Base-by-base conservation (phyloP, 257 asterid species). In the Gynochthodes officinalis region DNA sequence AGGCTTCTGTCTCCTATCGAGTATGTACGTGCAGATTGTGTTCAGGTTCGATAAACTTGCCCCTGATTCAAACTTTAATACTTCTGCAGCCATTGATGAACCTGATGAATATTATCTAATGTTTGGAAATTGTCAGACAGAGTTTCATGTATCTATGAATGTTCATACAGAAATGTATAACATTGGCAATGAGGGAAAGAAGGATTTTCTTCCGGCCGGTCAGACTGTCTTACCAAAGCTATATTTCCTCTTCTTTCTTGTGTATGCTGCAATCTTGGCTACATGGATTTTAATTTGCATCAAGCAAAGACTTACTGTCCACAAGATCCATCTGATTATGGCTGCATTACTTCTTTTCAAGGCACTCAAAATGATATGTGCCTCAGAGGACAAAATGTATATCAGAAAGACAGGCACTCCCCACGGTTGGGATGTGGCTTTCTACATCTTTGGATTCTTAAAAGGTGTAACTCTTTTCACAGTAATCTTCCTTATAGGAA, bases 361-460 rank as follows among this genome's bases (percentile, higher is more conserved):
- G 84, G 76, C 78, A 5, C 67, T 82, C 21, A 82, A 77, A 35
- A 64, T 82, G 76, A 52, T 82, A 0, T 82, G 79, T 25, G 84
- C 86, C 0, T 69, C 82, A 0, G 86, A 82, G 65, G 86, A 82
- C 53, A 79, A 82, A 50, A 67, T 65, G 58, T 82, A 76, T 44
- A 75, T 76, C 14, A 79, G 75, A 58, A 77, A 69, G 19, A 76
- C 84, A 1, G 86, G 86, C 57, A 82, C 81, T 0, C 80, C 82
- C 1, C 86, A 79, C 33, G 86, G 86, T 4, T 82, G 86, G 86
- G 86, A 82, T 66, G 79, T 82, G 1, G 66, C 75, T 13, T 82
- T 76, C 54, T 82, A 82, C 43, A 44, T 82, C 37, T 79, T 82
- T 35, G 78, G 77, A 33, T 76, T 74, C 70, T n/a, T 82, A 18